A percentile compares a stretch with the other conserved stretches of the same genome.
Conservation (phyloP, 306 rosid species). For the Cicer bijugum region DNA sequence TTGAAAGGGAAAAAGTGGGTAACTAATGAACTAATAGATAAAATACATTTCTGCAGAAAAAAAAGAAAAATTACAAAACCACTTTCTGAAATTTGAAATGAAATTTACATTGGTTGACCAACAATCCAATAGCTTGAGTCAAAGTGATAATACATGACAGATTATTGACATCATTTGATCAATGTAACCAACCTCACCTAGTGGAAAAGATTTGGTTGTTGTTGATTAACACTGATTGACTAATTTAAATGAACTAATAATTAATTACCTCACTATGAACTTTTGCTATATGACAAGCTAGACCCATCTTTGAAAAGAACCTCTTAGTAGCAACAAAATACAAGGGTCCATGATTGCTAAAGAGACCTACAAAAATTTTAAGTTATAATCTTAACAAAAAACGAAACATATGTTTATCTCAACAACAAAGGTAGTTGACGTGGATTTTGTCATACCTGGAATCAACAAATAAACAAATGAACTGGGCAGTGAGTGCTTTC, state of each 20-base stretch:
- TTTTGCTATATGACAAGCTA: conserved; percentile 85
- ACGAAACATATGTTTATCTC: conserved; percentile 19
- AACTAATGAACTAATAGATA: background rate
- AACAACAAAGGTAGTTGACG: conserved; percentile 14
- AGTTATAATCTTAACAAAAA: conserved; percentile 10
- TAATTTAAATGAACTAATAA: background rate
- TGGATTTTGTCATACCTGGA: conserved; percentile 62
- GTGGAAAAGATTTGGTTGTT: background rate
- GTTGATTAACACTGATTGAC: conserved; percentile 1
- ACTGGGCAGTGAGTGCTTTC: conserved; percentile 68
- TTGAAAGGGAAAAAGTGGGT: background rate
- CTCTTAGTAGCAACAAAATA: conserved; percentile 81
- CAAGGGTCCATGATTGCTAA: conserved; percentile 84
- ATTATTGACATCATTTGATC: background rate
- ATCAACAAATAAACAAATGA: conserved; percentile 79
- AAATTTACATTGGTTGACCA: too few relatives aligned
- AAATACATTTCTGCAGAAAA: background rate
- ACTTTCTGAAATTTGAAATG: too few relatives aligned
- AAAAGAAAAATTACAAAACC: too few relatives aligned
- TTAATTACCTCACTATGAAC: conserved; percentile 79
- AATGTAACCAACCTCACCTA: background rate
- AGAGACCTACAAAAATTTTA: conserved; percentile 65
- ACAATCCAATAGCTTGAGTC: too few relatives aligned
- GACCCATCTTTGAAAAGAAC: conserved; percentile 89
- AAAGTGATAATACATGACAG: background rate